A percentile compares a stretch with the other conserved stretches of the same genome.
phyloP scores from a whole-genome alignment of 2,329 filamentous ascomycete genomes.

The Fonsecaea monophora region DNA sequence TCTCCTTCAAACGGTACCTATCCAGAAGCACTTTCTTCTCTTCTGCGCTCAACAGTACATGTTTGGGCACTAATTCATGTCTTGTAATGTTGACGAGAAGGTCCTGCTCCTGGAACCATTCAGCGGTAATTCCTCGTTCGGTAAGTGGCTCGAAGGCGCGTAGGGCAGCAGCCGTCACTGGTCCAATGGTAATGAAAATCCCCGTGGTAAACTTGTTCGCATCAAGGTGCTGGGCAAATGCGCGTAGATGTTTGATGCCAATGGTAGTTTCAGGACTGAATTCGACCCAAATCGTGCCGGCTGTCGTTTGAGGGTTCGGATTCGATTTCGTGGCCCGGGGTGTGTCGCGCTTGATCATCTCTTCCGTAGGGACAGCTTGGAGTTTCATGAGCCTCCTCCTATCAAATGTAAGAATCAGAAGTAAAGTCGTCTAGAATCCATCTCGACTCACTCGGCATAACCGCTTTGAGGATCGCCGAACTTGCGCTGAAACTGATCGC shows the following conservation, averaged over 20 bases:
- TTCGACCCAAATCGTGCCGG: conserved; percentile 91
- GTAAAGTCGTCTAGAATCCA: neutral
- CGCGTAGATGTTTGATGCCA: conserved; percentile 89
- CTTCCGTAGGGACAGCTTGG: conserved; percentile 80
- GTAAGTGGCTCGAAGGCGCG: conserved; percentile 71
- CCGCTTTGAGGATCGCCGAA: conserved; percentile 69
- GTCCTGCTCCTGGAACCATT: conserved; percentile 96
- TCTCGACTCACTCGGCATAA: conserved; percentile 37
- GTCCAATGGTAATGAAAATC: conserved; percentile 83
- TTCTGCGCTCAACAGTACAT: conserved; percentile 85
- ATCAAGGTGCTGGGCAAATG: conserved; percentile 82
- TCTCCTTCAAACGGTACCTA: conserved; percentile 95
- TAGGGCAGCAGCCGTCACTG: conserved; percentile 84
- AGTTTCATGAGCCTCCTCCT: conserved; percentile 87
- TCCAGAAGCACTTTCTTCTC: conserved; percentile 87
- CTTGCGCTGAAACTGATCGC: conserved; percentile 77
- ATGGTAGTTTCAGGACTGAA: conserved; percentile 82
- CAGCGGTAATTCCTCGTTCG: conserved; percentile 69
- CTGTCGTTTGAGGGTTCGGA: conserved; percentile 73
- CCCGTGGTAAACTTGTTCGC: conserved; percentile 85
- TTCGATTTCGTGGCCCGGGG: conserved; percentile 71
- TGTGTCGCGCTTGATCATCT: conserved; percentile 85
- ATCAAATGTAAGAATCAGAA: conserved; percentile 17
- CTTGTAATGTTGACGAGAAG: conserved; percentile 97
- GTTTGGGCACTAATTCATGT: conserved; percentile 94